phyloP scores from a whole-genome alignment of 2,329 filamentous ascomycete genomes.

The Triangularia verruculosa region DNA sequence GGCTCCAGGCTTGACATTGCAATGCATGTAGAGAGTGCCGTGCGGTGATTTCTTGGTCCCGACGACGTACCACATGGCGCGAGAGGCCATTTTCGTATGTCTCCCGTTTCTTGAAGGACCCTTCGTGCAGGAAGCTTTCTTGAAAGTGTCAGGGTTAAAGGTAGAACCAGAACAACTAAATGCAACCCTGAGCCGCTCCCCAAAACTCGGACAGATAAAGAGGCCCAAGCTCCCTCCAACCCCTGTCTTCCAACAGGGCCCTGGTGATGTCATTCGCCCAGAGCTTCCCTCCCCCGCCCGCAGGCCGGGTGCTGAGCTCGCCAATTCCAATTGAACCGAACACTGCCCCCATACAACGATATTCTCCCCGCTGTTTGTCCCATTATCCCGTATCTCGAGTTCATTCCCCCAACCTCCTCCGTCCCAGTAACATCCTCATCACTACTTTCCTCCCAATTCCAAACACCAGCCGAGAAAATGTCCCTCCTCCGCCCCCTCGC shows the following conservation, averaged over 20 bases:
- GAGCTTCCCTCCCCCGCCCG: neutral
- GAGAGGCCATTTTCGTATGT: conserved; percentile 1
- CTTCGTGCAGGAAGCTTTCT: neutral
- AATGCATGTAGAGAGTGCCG: conserved; percentile 56
- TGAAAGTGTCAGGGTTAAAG: neutral
- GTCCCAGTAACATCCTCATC: neutral
- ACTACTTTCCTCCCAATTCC: neutral
- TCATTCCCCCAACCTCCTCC: neutral
- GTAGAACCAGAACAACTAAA: too few species aligned
- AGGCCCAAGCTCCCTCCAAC: neutral
- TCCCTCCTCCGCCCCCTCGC: conserved; percentile 8
- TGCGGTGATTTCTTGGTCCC: conserved; percentile 43
- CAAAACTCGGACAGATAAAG: neutral
- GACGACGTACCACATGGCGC: conserved; percentile 40
- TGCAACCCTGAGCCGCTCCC: neutral
- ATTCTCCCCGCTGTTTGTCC: neutral
- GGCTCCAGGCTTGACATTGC: conserved; percentile 65
- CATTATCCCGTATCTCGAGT: neutral
- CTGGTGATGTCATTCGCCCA: neutral
- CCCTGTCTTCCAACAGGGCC: neutral
- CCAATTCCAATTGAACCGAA: neutral
- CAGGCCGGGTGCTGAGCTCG: neutral
- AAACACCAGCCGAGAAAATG: neutral
- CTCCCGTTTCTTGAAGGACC: neutral
- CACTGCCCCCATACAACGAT: neutral